These are phyloP conservation scores for Porcisia deanei DNA, from an alignment of 208 protist species.

Conservation along the genomic window DNA sequence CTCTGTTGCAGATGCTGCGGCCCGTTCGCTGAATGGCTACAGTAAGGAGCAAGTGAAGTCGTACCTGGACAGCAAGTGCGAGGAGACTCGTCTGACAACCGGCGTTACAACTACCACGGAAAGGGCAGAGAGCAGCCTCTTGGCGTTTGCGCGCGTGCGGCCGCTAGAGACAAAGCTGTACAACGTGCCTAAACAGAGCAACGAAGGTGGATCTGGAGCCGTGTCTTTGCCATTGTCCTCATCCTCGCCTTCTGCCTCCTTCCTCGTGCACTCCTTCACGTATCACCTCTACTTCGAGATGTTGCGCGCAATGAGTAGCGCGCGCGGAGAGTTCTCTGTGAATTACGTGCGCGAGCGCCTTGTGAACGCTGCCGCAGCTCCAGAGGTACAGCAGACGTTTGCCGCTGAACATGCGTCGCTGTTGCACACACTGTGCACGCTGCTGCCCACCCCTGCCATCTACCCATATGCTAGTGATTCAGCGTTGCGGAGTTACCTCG, in stretches of 20 bases:
- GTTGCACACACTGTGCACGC: constrained; percentile 57
- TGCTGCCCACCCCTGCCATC: constrained; percentile 61
- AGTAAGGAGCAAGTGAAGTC: constrained; percentile 37
- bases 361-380: constrained; percentile 33
- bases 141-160: constrained; percentile 26
- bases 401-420: constrained; percentile 67
- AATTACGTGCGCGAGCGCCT: constrained; percentile 42
- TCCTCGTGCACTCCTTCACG: constrained; percentile 63
- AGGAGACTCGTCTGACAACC: background rate
- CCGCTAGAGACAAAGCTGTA: constrained; percentile 3
- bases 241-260: background rate
- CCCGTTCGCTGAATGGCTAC: constrained; percentile 51
- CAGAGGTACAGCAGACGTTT: constrained; percentile 33
- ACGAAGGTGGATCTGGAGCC: background rate
- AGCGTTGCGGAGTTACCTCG: constrained; percentile 47
- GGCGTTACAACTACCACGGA: background rate
- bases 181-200: background rate
- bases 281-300: constrained; percentile 59
- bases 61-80: constrained; percentile 6
- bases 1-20: constrained; percentile 80
- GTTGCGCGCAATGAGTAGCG: constrained; percentile 59
- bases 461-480: constrained; percentile 83
- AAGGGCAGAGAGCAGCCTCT: background rate
- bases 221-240: constrained; percentile 10
- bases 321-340: constrained; percentile 60